These are phyloP conservation scores for Suhomyces sp. DNA, from an alignment of 805 yeast species.

Conservation along the genomic window DNA sequence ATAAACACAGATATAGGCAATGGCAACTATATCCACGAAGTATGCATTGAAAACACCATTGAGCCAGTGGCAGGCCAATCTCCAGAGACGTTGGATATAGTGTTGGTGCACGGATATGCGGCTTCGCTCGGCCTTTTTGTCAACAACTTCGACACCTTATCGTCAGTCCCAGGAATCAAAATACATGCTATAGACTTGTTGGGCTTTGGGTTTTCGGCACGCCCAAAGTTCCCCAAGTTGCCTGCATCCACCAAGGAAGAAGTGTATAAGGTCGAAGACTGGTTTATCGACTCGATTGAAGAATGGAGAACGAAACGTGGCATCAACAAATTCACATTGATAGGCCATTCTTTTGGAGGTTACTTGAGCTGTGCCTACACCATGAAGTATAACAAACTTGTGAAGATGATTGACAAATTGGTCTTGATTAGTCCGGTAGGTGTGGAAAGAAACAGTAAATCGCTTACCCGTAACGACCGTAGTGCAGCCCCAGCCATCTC, in stretches of 20 bases:
- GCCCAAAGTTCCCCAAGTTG: slow-evolving; percentile 46
- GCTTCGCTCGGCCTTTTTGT: slow-evolving; percentile 84
- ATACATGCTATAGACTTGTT: slow-evolving; percentile 69
- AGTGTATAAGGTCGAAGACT: slow-evolving; percentile 36
- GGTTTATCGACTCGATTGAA: slow-evolving; percentile 45
- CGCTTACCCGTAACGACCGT: slow-evolving; percentile 16
- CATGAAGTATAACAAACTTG: slow-evolving; percentile 35
- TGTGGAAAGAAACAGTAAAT: slow-evolving; percentile 33
- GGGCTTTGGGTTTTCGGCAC: slow-evolving; percentile 68
- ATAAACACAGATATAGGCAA: slow-evolving; percentile 55
- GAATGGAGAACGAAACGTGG: slow-evolving; percentile 40
- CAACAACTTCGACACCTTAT: slow-evolving; percentile 56
- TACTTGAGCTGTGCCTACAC: slow-evolving; percentile 43
- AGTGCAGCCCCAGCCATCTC: slow-evolving; percentile 10
- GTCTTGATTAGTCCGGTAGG: slow-evolving; percentile 45
- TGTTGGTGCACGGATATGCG: slow-evolving; percentile 89
- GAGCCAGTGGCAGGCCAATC: slow-evolving; percentile 23
- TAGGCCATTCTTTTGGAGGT: slow-evolving; percentile 48
- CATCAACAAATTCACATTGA: slow-evolving; percentile 31
- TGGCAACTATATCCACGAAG: slow-evolving; percentile 71
- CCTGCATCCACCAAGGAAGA: slow-evolving; percentile 31
- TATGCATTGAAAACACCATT: slow-evolving; percentile 52
- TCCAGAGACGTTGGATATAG: slow-evolving; percentile 45
- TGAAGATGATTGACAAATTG: slow-evolving; percentile 32
- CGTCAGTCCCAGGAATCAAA: slow-evolving; percentile 50